Base-by-base conservation (phyloP, 805 yeast species). In the Torulaspora maleeae region DNA sequence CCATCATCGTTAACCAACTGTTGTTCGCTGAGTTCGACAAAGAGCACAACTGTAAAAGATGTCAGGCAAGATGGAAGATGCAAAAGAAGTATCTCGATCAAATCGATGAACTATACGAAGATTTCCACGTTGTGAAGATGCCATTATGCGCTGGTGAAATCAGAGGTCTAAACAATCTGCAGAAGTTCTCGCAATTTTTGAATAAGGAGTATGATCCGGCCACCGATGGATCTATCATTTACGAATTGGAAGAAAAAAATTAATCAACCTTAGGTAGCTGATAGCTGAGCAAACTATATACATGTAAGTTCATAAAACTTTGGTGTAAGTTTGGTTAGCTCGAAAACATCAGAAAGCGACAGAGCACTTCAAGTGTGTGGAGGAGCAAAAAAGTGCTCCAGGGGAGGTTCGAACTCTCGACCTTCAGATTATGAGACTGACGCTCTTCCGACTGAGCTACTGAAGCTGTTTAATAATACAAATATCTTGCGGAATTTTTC, bases 71-170 rank as follows among this genome's bases (percentile, higher is more conserved):
- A 70, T 80, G 93, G 82, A 83, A 86, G 71, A 89, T 93, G 95
- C 99, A 93, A 70, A 83, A 76, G 67, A 93, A 93, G 70, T 93
- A 93, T 64, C 74, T 90, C 59, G 95, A 85, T 63, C 98, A 93
- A 73, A 91, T 93, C 82, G 86, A 78, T 58, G 99, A 93, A 67
- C 75, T 93, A 48, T 93, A 93, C 62, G 99, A 93, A 69, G 99
- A 93, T 68, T 93, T 91, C 75, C 97, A 95, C 63, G 75, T 93
- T 57, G 93, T 93, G 27, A 89, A 88, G 71, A 85, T 93, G 82
- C 99, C 99, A 2, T 79, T 91, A 63, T 79, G 93, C 54, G 96
- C 96, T 38, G 80, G 85, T 53, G 99, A 93, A 71, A 93, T 93
- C 45, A 81, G 99, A 68, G 99, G 99, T 27, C 74, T 86, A 51